Conservation (phyloP, 73 alveolate species). For the Symbiodinium natans region DNA sequence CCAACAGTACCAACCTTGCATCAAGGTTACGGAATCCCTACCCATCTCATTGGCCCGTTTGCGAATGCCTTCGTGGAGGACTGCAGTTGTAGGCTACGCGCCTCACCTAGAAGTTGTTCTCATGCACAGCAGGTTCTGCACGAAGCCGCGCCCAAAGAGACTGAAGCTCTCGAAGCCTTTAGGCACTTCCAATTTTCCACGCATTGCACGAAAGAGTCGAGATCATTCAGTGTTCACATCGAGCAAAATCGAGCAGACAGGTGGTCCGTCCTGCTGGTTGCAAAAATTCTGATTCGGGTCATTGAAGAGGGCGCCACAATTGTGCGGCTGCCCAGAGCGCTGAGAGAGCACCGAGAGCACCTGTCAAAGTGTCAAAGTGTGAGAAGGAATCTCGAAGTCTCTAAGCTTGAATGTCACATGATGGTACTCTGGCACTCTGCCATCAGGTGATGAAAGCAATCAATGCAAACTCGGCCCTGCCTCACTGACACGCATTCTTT, state of each 20-base stretch:
- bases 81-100: background rate
- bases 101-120: background rate
- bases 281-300: slow-evolving; percentile 79
- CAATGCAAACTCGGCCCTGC: slow-evolving; percentile 58
- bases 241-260: too few species aligned
- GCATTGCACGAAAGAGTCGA: background rate
- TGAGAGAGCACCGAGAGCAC: too few species aligned
- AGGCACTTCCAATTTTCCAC: background rate
- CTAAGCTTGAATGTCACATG: too few species aligned
- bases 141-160: slow-evolving; percentile 58
- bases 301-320: slow-evolving; percentile 84
- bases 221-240: too few species aligned
- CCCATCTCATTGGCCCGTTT: slow-evolving; percentile 34
- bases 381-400: too few species aligned
- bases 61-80: slow-evolving; percentile 57
- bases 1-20: too few species aligned
- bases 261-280: slow-evolving; percentile 62
- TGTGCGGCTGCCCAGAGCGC: slow-evolving; percentile 21
- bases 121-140: background rate
- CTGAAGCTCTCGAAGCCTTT: background rate
- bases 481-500: background rate
- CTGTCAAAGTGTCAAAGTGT: too few species aligned
- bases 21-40: slow-evolving; percentile 47
- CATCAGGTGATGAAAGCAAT: slow-evolving; percentile 52
- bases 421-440: too few species aligned